Conservation (phyloP, 2,329 filamentous ascomycete species). For the Fusarium devonianum region DNA sequence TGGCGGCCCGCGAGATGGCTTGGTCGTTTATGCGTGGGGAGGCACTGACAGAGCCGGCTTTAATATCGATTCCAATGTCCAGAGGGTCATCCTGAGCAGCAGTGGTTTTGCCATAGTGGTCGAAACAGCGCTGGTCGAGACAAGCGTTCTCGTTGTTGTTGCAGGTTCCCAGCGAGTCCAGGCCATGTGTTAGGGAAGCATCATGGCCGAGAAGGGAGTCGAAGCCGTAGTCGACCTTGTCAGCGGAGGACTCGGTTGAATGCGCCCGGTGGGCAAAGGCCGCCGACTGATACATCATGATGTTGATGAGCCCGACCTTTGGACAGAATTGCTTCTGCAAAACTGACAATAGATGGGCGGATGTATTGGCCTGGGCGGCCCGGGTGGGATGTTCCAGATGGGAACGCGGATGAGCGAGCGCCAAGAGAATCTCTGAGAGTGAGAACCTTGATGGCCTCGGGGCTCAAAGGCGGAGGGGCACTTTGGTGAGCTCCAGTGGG, state of each 20-base stretch:
- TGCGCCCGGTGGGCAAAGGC: constrained; percentile 33
- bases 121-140: constrained; percentile 42
- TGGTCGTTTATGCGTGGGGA: constrained; percentile 5
- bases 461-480: constrained; percentile 34
- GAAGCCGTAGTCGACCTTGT: constrained; percentile 45
- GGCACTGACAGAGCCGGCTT: constrained; percentile 5
- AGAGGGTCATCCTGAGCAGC: constrained; percentile 17
- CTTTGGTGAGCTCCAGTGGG: constrained; percentile 26
- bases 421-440: constrained; percentile 26
- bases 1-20: constrained; percentile 8
- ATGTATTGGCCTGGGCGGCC: constrained; percentile 19
- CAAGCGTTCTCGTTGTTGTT: constrained; percentile 46
- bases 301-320: constrained; percentile 6
- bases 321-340: constrained; percentile 13
- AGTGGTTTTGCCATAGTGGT: constrained; percentile 34
- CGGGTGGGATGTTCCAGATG: constrained; percentile 30
- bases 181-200: constrained; percentile 34
- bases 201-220: constrained; percentile 39
- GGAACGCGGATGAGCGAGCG: constrained; percentile 15
- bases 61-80: constrained; percentile 31
- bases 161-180: constrained; percentile 40
- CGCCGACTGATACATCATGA: constrained; percentile 33
- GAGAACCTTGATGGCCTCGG: constrained; percentile 45
- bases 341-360: constrained; percentile 10
- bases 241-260: constrained; percentile 30